These are phyloP conservation scores for Pichia sp. DNA, from an alignment of 1,139 yeast genomes.

Conservation along the genomic window DNA sequence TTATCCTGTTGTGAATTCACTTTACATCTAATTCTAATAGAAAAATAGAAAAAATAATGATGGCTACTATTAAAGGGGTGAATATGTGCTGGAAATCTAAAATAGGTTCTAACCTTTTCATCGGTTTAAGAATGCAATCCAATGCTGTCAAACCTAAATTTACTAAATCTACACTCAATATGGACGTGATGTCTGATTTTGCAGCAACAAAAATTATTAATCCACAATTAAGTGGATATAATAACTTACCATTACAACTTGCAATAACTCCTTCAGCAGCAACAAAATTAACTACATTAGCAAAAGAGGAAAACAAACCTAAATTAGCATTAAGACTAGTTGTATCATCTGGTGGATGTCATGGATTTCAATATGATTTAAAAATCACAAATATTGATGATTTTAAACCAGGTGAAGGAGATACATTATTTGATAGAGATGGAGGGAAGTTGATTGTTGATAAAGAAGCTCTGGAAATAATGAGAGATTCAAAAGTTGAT, in stretches of 20 bases:
- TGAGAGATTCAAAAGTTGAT: constrained; percentile 82
- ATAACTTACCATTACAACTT: constrained; percentile 28
- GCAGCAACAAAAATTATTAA: constrained; percentile 27
- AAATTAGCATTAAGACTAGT: constrained; percentile 60
- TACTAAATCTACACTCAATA: constrained; percentile 10
- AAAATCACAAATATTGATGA: constrained; percentile 48
- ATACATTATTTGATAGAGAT: constrained; percentile 57
- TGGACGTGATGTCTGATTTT: constrained; percentile 19
- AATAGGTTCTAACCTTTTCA: not conserved
- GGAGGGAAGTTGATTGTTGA: constrained; percentile 74
- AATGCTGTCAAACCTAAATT: constrained; percentile 3
- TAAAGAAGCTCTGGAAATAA: constrained; percentile 69
- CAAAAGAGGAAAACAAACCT: constrained; percentile 51
- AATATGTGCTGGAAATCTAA: not conserved
- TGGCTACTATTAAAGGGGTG: too few relatives aligned
- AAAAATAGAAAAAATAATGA: too few relatives aligned
- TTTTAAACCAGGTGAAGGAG: constrained; percentile 33
- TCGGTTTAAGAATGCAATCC: constrained; percentile 1
- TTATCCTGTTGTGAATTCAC: too few relatives aligned
- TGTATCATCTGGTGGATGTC: constrained; percentile 99
- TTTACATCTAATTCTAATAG: too few relatives aligned
- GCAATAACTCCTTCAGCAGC: constrained; percentile 30
- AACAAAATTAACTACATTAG: constrained; percentile 43
- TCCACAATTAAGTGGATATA: constrained; percentile 29
- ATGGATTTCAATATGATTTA: constrained; percentile 88